phyloP scores from a whole-genome alignment of 345 rosid genomes.

The Microthlaspi erraticum region DNA sequence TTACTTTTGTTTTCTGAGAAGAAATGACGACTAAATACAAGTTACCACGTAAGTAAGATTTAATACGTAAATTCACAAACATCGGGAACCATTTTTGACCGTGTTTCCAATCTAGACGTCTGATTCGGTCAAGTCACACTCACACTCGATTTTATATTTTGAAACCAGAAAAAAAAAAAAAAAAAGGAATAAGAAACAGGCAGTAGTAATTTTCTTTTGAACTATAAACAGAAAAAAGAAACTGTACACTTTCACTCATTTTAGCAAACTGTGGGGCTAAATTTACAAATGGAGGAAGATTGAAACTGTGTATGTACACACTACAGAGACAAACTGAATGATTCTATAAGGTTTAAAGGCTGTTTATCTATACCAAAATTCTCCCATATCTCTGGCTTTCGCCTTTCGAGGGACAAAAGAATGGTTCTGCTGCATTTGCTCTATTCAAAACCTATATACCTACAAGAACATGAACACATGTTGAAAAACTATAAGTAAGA shows the following conservation, averaged over 20 bases:
- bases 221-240: constrained; percentile 20
- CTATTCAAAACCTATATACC: constrained; percentile 46
- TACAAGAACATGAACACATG: constrained; percentile 32
- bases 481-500: background rate
- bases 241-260: constrained; percentile 44
- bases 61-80: constrained; percentile 4
- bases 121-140: constrained; percentile 5
- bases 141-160: background rate
- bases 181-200: background rate
- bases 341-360: constrained; percentile 17
- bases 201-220: background rate
- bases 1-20: background rate
- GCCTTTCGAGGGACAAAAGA: constrained; percentile 46
- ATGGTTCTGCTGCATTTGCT: constrained; percentile 41
- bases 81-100: constrained; percentile 29
- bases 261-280: constrained; percentile 29
- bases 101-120: constrained; percentile 19
- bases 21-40: background rate
- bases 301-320: constrained; percentile 25
- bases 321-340: constrained; percentile 23
- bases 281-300: constrained; percentile 40
- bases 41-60: background rate
- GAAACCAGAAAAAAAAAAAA: constrained; percentile 7
- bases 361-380: constrained; percentile 45
- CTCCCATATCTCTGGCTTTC: constrained; percentile 33